Base-by-base conservation (phyloP, 2,329 filamentous ascomycete species). In the Botrytis medusae region DNA sequence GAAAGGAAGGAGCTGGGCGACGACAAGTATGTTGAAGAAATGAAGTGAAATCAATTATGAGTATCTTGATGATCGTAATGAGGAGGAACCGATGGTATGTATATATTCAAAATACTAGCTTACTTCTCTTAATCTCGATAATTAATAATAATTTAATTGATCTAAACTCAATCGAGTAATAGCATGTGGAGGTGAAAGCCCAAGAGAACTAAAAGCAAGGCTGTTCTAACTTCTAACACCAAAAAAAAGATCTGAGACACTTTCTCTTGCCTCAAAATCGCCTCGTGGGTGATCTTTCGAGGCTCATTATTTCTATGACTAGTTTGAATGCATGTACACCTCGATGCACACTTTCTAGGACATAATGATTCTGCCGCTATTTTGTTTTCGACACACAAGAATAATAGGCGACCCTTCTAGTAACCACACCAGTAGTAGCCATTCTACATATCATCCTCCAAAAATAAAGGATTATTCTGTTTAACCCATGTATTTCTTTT, bases 221-320 rank as follows among this genome's bases (percentile, higher is more conserved):
- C 63, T 65, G 42, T 32, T 57, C 29, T 48, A 65, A 46, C 42
- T 65, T 46, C 29, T 46, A 65, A 46, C 63, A 57, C 51, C n/a
- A 29, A 29, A 25, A n/a, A 40, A 62, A 25, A 62, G 29, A 44
- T 65, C 63, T 65, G 44, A 48, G 63, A 65, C 63, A 62, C 42
- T 65, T 48, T 48, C 63, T 65, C 34, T 65, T 65, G 63, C 63
- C 44, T 65, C 62, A 65, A 48, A 62, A 65, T 46, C 62, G 62
- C 62, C 62, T 65, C 42, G 62, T 65, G 62, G 62, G 29, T 65
- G 63, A 29, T 65, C 59, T 37, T 34, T 37, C 22, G 22, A 62
- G 37, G 60, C 14, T 40, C 42, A 62, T 65, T 65, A 48, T 37
- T 65, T 57, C 18, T 57, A 57, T 57, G 51, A 57, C 51, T 57